Evolutionary conservation across 1,139 yeast species (phyloP).

Genomic region (Martiniozyma asiatica): DNA sequence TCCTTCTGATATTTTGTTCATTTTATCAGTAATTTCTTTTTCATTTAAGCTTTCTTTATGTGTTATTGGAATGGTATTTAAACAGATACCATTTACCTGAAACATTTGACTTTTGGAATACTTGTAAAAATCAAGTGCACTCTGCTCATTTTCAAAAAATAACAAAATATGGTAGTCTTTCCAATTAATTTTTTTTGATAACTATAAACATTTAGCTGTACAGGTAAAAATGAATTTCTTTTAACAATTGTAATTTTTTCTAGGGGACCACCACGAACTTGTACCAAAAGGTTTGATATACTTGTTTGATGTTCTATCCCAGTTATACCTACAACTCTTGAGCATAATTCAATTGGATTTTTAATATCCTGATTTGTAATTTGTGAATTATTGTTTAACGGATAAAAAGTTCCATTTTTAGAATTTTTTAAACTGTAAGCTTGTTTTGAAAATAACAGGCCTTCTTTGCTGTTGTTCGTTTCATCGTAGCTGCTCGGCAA

Average conservation of each 20-base stretch:
- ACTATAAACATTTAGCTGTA: too few species aligned
- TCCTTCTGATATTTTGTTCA: constrained; percentile 8
- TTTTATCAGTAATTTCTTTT: constrained; percentile 1
- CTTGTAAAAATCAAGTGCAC: constrained; percentile 44
- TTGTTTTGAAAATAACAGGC: too few species aligned
- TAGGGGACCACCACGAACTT: constrained; percentile 65
- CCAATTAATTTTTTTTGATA: constrained; percentile 20
- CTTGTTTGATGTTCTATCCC: constrained; percentile 33
- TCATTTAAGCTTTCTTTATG: constrained; percentile 6
- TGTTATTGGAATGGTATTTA: constrained; percentile 25
- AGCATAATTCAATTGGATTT: constrained; percentile 1
- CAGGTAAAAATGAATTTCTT: too few species aligned
- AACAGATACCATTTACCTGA: constrained; percentile 44
- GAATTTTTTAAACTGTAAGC: too few species aligned
- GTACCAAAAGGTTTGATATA: constrained; percentile 39
- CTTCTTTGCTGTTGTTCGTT: too few species aligned
- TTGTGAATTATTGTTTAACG: not conserved
- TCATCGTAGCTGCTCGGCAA: too few species aligned
- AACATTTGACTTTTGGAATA: constrained; percentile 49
- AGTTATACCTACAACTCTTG: constrained; percentile 22
- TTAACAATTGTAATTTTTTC: constrained; percentile 31
- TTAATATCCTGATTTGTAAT: not conserved
- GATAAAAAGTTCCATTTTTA: too few species aligned
- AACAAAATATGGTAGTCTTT: constrained; percentile 29
- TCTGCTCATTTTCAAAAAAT: constrained; percentile 39